phyloP scores from a whole-genome alignment of 2,329 filamentous ascomycete species.

The Cladosporium phlei region DNA sequence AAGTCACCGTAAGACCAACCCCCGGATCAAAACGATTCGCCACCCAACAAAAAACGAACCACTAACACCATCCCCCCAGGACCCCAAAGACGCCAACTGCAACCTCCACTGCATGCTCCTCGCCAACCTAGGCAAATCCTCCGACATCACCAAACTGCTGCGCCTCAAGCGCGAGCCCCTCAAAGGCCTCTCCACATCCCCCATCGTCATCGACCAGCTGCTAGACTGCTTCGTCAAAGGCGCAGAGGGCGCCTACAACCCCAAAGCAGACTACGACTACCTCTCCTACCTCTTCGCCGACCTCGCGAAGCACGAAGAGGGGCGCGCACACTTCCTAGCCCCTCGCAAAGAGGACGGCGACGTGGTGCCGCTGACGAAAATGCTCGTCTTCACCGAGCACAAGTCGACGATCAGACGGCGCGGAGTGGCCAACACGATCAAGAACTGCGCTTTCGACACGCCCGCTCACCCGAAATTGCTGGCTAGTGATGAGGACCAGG shows the following conservation, averaged over 20 bases:
- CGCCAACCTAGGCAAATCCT: constrained; percentile 82
- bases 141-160: constrained; percentile 65
- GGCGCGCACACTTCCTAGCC: constrained; percentile 52
- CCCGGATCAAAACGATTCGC: neutral
- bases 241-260: constrained; percentile 75
- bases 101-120: constrained; percentile 87
- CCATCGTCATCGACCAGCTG: constrained; percentile 77
- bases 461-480: constrained; percentile 65
- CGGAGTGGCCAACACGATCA: constrained; percentile 94
- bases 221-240: constrained; percentile 96
- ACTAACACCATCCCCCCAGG: constrained; percentile 40
- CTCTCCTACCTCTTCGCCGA: constrained; percentile 92
- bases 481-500: constrained; percentile 52
- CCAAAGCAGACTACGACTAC: constrained; percentile 83
- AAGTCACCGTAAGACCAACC: constrained; percentile 69
- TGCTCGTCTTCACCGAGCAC: constrained; percentile 93
- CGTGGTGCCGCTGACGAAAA: constrained; percentile 82
- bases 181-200: constrained; percentile 65
- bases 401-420: constrained; percentile 74
- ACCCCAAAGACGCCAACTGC: constrained; percentile 71
- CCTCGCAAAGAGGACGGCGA: constrained; percentile 69
- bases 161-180: constrained; percentile 64
- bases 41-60: neutral
- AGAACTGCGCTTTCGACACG: constrained; percentile 85
- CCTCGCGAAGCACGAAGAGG: constrained; percentile 68